Base-by-base conservation (phyloP, 2,329 filamentous ascomycete species). In the Aspergillus terreus region DNA sequence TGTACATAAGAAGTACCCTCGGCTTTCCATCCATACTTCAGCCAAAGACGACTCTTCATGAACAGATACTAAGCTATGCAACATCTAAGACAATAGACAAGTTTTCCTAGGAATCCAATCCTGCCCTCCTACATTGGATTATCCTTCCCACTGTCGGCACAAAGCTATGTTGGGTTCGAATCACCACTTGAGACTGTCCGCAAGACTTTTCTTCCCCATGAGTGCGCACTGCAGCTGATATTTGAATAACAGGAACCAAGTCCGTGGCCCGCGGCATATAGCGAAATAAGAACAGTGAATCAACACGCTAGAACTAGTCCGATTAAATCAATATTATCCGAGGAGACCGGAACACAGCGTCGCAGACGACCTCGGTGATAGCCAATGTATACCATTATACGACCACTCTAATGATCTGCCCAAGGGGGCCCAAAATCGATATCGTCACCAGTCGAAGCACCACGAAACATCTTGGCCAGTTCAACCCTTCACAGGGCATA, bases 401-500 rank as follows among this genome's bases (percentile, higher is more conserved):
- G 46, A 47, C 45, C 48, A 41, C 46, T 40, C 19, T 33, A 44
- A 46, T 42, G 27, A 48, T 46, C 47, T 49, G 49, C 44, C 51
- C 50, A 56, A 41, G 30, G 30, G 15, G 55, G 47, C 49, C 55
- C 57, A 53, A 50, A 53, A 44, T 50, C 32, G 48, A 44, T 52
- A 52, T 35, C 55, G 55, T 63, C 62, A 60, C 52, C 58, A 62
- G 62, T 58, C 56, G 58, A 42, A 62, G 21, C 35, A 17, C 50
- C 59, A 63, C 62, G 59, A 7, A 30, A 30, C 27, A 11, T 30
- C 27, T 30, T 30, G 27, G 11, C 7, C 10, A 30, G 27, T 30
- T 5, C 46, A 35, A 17, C 46, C 51, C 54, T 57, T 63, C 68
- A 78, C 60, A 78, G 65, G 52, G 76, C 76, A 61, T 76, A 78